Evolutionary conservation across 2,329 filamentous ascomycete genomes (phyloP), one percentile per base, ranked within the genome.

Genomic region (Ilyonectria mors-panacis): DNA sequence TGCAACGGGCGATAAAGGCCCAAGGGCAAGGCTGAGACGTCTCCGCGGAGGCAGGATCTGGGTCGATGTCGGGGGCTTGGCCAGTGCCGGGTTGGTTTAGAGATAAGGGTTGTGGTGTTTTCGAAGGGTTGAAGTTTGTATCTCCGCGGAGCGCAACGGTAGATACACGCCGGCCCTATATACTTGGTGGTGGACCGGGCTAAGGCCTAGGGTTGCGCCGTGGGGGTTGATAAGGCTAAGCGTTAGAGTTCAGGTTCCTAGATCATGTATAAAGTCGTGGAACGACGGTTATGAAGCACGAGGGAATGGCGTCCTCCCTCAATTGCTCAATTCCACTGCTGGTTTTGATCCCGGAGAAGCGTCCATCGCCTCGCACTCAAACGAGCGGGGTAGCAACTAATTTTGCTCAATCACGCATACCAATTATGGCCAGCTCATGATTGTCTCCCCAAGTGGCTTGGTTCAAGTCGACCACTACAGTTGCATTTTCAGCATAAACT

Each of bases 91-190:
- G 62, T 44, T 48, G 65, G 19, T 53, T 51, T 53, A 68, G 55
- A 75, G 73, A 75, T 75, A 73, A 75, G 72, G 47, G 66, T 66
- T 44, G 72, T 66, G 60, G 65, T 71, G 63, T 53, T 66, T 73
- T 73, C 53, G 28, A 57, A 58, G 63, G 42, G 56, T 59, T 55
- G 71, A 65, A 67, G 48, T 68, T 63, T 68, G 74, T 70, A 74
- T 76, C 72, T 76, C 74, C 72, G 73, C 73, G 73, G 73, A 75
- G 73, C 44, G 21, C 37, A 39, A 47, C 28, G 28, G 44, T 65
- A 59, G 72, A 66, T 72, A 69, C 65, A 65, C 62, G 71, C 57
- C 42, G 45, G 53, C 48, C 65, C 66, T 75, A 75, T 75, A 73
- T 75, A 76, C 37, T 39, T 48, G 23, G 63, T 59, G 72, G 66